Evolutionary conservation across 352 stramenopile species (phyloP).

Genomic region (Phytophthora citrophthora): DNA sequence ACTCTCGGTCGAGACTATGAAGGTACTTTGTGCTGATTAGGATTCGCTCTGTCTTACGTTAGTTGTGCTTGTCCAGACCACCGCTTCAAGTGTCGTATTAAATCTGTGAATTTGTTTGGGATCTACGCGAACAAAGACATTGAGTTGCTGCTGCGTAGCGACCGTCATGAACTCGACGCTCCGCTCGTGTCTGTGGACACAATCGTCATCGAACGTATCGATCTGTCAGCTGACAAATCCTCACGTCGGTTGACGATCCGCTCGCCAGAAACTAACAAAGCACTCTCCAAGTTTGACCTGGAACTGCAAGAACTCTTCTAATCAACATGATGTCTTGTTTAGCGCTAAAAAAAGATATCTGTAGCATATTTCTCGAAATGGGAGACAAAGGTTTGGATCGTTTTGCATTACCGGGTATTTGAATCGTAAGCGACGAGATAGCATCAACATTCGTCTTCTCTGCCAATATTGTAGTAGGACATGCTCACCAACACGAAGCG

Average conservation of each 20-base stretch:
- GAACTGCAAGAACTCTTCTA: constrained; percentile 80
- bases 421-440: background rate
- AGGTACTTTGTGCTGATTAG: constrained; percentile 32
- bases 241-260: constrained; percentile 61
- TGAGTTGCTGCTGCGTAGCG: constrained; percentile 46
- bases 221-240: constrained; percentile 66
- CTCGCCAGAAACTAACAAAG: constrained; percentile 29
- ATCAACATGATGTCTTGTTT: background rate
- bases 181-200: constrained; percentile 69
- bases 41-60: constrained; percentile 27
- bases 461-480: constrained; percentile 9
- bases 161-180: constrained; percentile 20
- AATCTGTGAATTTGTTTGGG: constrained; percentile 67
- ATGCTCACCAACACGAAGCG: constrained; percentile 10
- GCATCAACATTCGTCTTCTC: constrained; percentile 5
- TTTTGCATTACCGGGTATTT: constrained; percentile 5
- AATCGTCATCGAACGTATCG: constrained; percentile 73
- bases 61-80: constrained; percentile 48
- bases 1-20: constrained; percentile 58
- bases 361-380: too few species aligned
- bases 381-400: background rate
- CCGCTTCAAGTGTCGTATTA: constrained; percentile 79
- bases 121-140: constrained; percentile 73
- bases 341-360: too few species aligned
- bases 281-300: constrained; percentile 54